A percentile compares a stretch with the other conserved stretches of the same genome.
Evolutionary conservation across 2,329 filamentous ascomycete genomes (phyloP).

Genomic region (Pyrenochaeta sp.): DNA sequence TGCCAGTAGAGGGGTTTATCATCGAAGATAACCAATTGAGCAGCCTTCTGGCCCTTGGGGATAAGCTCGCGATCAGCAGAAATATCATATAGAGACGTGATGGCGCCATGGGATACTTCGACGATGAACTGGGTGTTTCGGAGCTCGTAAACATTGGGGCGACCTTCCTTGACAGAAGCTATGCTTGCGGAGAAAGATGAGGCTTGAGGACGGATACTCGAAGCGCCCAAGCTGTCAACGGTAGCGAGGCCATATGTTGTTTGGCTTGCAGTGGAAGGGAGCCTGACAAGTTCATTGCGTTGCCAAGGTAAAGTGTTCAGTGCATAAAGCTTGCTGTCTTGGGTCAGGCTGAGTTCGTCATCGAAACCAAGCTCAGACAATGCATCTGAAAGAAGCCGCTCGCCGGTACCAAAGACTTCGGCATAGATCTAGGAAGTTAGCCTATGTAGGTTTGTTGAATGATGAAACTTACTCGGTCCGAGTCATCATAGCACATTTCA

Average conservation of each 20-base stretch:
- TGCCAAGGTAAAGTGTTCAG: constrained; percentile 90
- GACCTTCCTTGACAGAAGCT: constrained; percentile 59
- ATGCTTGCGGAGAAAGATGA: constrained; percentile 34
- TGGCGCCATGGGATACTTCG: constrained; percentile 74
- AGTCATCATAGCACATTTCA: constrained; percentile 98
- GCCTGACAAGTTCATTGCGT: constrained; percentile 74
- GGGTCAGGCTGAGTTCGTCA: constrained; percentile 50
- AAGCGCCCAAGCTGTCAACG: constrained; percentile 54
- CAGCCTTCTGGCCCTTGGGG: constrained; percentile 75
- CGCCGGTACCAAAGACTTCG: constrained; percentile 78
- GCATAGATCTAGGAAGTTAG: constrained; percentile 69
- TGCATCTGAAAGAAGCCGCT: constrained; percentile 74
- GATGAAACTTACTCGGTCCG: constrained; percentile 66
- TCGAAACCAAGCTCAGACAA: constrained; percentile 71
- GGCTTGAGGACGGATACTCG: constrained; percentile 41
- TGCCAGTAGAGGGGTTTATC: constrained; percentile 98
- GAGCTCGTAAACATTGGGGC: constrained; percentile 74
- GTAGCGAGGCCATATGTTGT: constrained; percentile 50
- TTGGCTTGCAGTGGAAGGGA: constrained; percentile 55
- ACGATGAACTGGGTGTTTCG: constrained; percentile 80
- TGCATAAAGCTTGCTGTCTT: constrained; percentile 62
- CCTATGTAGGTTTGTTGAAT: no score
- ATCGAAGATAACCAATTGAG: constrained; percentile 93
- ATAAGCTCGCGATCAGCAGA: constrained; percentile 78
- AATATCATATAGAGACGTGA: constrained; percentile 84